Percentiles rank a stretch among this genome's conserved stretches.
These are phyloP conservation scores for barrel medic (Medicago truncatula) DNA, from an alignment of 306 rosid species.

Conservation along the genomic window MtrunA17r5.0-ANR NC_053045.1:59111001-59111500, in stretches of 20 bases:
- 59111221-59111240: conserved; percentile 53
- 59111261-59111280: conserved; percentile 58
- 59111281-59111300: conserved; percentile 42
- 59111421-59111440: conserved; percentile 42
- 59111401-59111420: conserved; percentile 54
- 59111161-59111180: conserved; percentile 51
- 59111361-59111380: conserved; percentile 34
- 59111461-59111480: conserved; percentile 58
- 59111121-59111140: conserved; percentile 39
- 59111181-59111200: conserved; percentile 58
- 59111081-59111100: conserved; percentile 39
- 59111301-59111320: conserved; percentile 29
- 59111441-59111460: conserved; percentile 49
- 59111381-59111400: conserved; percentile 53
- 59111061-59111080: conserved; percentile 43
- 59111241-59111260: conserved; percentile 43
- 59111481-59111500: conserved; percentile 7
- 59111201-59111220: conserved; percentile 55
- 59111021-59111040: conserved; percentile 43
- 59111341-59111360: conserved; percentile 29
- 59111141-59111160: conserved; percentile 38
- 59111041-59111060: conserved; percentile 38
- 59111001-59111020: conserved; percentile 47
- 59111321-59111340: conserved; percentile 17
- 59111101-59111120: conserved; percentile 46